A percentile compares a stretch with the other conserved stretches of the same genome.
phyloP scores from a whole-genome alignment of 2,329 filamentous ascomycete genomes.

The Fusarium nelsonii region DNA sequence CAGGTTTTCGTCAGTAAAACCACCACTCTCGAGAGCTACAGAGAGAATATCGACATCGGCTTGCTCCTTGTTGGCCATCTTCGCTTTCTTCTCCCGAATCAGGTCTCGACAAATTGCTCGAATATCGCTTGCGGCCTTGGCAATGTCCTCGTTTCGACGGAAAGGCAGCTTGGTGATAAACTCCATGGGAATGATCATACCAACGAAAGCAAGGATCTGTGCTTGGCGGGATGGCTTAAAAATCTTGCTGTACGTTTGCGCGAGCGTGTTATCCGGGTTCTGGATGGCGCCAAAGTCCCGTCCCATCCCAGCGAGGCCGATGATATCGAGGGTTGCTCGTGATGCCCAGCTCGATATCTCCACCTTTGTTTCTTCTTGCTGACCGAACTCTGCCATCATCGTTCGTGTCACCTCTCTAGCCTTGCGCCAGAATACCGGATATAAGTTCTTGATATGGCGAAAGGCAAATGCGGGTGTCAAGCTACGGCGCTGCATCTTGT shows the following conservation, averaged over 20 bases:
- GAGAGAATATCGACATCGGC: conserved; percentile 80
- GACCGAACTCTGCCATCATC: conserved; percentile 61
- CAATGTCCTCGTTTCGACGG: conserved; percentile 75
- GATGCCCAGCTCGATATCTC: conserved; percentile 74
- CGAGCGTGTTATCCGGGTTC: conserved; percentile 71
- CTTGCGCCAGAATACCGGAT: conserved; percentile 87
- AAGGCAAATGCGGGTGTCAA: conserved; percentile 88
- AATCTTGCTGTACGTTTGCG: conserved; percentile 66
- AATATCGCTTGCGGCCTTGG: conserved; percentile 68
- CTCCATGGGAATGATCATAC: conserved; percentile 72
- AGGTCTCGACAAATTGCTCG: conserved; percentile 75
- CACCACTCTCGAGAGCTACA: conserved; percentile 80
- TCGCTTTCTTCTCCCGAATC: conserved; percentile 76
- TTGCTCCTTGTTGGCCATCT: conserved; percentile 60
- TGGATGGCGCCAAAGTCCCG: conserved; percentile 76
- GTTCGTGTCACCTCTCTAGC: conserved; percentile 73
- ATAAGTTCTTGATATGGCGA: conserved; percentile 85
- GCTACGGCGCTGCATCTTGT: conserved; percentile 83
- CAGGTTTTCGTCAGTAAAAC: conserved; percentile 82
- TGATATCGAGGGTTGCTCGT: conserved; percentile 79
- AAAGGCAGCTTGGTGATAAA: conserved; percentile 75
- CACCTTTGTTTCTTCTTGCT: conserved; percentile 58
- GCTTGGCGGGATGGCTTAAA: conserved; percentile 66
- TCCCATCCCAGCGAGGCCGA: conserved; percentile 78
- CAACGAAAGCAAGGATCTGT: conserved; percentile 68